Percentiles rank a stretch among this genome's conserved stretches.
These are phyloP conservation scores for Cicer arietinum DNA, from an alignment of 306 rosid genomes.

Conservation along the genomic window DNA sequence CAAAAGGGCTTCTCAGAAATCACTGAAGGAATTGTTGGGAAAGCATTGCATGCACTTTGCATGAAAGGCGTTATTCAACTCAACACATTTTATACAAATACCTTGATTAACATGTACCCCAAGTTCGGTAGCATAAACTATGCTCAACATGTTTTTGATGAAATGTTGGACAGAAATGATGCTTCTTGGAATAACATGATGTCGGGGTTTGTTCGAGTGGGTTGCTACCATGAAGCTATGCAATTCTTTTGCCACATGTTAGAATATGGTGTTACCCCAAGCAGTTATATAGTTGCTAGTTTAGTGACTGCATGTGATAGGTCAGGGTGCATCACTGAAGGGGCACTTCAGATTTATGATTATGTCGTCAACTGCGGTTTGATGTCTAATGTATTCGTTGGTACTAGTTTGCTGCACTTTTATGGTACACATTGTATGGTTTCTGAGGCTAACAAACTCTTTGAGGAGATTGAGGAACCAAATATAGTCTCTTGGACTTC, in stretches of 20 bases:
- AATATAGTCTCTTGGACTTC: constrained; percentile 96
- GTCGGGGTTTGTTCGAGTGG: constrained; percentile 72
- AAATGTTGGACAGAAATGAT: constrained; percentile 67
- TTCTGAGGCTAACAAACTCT: constrained; percentile 57
- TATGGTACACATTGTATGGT: constrained; percentile 64
- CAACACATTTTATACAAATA: constrained; percentile 64
- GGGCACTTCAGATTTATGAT: constrained; percentile 78
- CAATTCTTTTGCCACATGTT: constrained; percentile 63
- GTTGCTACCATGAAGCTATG: constrained; percentile 59
- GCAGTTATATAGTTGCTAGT: constrained; percentile 73
- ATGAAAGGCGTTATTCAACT: constrained; percentile 61
- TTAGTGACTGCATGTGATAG: constrained; percentile 79
- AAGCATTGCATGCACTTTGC: constrained; percentile 72
- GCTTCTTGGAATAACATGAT: constrained; percentile 94
- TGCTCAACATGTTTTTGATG: constrained; percentile 70
- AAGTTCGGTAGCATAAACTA: constrained; percentile 56
- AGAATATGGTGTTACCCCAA: constrained; percentile 53
- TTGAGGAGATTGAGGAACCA: constrained; percentile 77
- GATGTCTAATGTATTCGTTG: constrained; percentile 69
- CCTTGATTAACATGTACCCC: constrained; percentile 74
- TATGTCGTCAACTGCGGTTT: constrained; percentile 66
- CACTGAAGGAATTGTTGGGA: constrained; percentile 60
- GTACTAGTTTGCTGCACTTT: constrained; percentile 82
- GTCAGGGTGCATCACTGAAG: constrained; percentile 64
- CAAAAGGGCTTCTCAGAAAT: constrained; percentile 80